Base-by-base conservation (phyloP, 2,329 filamentous ascomycete genomes). In the Claviceps pazoutovae region DNA sequence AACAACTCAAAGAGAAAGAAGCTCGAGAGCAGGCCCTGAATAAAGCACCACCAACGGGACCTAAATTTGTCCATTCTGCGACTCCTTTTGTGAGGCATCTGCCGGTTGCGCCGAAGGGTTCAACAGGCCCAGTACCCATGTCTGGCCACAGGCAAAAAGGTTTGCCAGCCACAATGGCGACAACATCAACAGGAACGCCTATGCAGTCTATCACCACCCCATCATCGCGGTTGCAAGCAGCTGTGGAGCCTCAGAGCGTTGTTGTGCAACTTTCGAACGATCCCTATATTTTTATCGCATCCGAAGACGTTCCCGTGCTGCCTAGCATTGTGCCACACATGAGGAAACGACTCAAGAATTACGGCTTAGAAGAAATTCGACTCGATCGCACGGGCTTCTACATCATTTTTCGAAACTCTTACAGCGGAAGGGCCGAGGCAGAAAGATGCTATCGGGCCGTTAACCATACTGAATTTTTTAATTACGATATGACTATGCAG, bases 231-330 rank as follows among this genome's bases (percentile, higher is more conserved):
- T 53, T 54, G 14, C 59, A 76, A 51, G 71, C 77, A 19, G 61
- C 82, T 8, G 71, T 87, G 30, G 86, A 90, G 63, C 72, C 76
- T 37, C 79, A 80, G 49, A 79, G 78, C 3, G 75, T 95, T 44
- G 71, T 85, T 21, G 71, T 77, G 37, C 82, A 83, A 56, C 79
- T 96, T 49, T 82, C 84, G 61, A 79, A 82, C 49, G 83, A 87
- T 54, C 93, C 93, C 0, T 96, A 95, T 64, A 83, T 97, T 39
- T 96, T 95, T 63, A 84, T 98, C 53, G 77, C 88, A n/a, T 80
- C 87, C 58, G 79, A 83, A 54, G 89, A 85, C 58, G 91, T 98
- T 1, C 93, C 93, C 1, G 86, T 95, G 13, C 80, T 96, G 62
- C 76, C 78, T 36, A 85, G 88, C 23, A 97, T 91, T 1, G 80